phyloP scores from a whole-genome alignment of 257 asterid species.

The Solanum medicagineum region DNA sequence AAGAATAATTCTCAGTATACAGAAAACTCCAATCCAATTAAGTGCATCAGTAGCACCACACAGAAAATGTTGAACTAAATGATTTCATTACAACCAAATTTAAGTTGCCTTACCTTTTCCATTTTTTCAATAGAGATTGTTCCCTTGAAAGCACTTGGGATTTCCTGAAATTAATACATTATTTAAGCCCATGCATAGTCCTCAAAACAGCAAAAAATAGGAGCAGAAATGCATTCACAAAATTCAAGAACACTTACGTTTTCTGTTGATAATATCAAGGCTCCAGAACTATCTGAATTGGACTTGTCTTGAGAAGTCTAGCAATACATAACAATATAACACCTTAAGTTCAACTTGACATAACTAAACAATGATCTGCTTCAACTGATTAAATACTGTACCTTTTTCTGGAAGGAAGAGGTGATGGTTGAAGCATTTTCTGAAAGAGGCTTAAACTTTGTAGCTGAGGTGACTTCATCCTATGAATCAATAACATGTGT shows the following conservation, averaged over 20 bases:
- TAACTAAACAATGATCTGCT: background rate
- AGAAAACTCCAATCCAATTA: background rate
- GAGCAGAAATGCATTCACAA: background rate
- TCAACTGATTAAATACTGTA: background rate
- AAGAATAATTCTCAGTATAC: background rate
- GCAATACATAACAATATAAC: background rate
- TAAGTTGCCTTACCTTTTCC: background rate
- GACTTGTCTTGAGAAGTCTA: constrained; percentile 7
- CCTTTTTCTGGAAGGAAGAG: constrained; percentile 40
- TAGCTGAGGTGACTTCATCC: constrained; percentile 23
- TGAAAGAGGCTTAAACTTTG: constrained; percentile 17
- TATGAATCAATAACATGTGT: background rate
- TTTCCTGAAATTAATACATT: background rate
- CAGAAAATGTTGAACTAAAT: background rate
- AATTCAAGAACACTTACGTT: constrained; percentile 4
- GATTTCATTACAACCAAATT: background rate
- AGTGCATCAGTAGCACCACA: background rate
- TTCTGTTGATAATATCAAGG: constrained; percentile 5
- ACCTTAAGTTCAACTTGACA: background rate
- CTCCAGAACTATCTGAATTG: constrained; percentile 10
- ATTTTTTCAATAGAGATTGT: background rate
- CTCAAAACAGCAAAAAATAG: background rate
- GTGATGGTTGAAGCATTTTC: constrained; percentile 14
- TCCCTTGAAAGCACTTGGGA: background rate
- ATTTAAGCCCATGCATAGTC: background rate